A percentile compares a stretch with the other conserved stretches of the same genome.
These are phyloP conservation scores for Coniferiporia weirii DNA, from an alignment of 1,284 basidiomycete species.

Conservation along the genomic window DNA sequence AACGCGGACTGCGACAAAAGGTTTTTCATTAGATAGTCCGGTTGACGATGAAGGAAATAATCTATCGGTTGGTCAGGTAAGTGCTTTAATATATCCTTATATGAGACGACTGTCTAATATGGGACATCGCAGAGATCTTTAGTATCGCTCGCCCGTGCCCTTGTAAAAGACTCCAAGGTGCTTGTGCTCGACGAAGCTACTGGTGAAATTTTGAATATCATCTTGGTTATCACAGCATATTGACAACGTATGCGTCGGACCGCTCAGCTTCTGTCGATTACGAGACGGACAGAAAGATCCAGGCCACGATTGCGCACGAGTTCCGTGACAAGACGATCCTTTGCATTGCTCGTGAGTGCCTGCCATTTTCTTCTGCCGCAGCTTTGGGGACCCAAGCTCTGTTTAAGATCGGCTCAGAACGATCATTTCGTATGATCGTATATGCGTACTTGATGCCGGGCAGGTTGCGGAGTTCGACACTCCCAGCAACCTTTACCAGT, in stretches of 20 bases:
- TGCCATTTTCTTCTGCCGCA: constrained; percentile 2
- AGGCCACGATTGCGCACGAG: constrained; percentile 80
- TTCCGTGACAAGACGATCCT: constrained; percentile 77
- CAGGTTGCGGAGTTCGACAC: constrained; percentile 67
- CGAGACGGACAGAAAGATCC: constrained; percentile 81
- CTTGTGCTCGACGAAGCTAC: constrained; percentile 79
- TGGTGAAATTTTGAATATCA: constrained; percentile 27
- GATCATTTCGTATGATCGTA: constrained; percentile 69
- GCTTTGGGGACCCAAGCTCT: neutral
- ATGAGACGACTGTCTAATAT: neutral
- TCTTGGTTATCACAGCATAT: constrained; percentile 10
- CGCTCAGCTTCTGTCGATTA: constrained; percentile 69
- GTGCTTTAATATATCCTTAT: constrained; percentile 17
- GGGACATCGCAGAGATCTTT: constrained; percentile 53
- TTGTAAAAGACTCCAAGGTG: constrained; percentile 74
- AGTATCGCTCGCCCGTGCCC: constrained; percentile 75
- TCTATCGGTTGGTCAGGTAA: constrained; percentile 64
- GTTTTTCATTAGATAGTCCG: constrained; percentile 74
- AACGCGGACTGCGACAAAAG: constrained; percentile 40
- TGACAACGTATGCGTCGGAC: constrained; percentile 17
- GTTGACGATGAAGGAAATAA: constrained; percentile 87
- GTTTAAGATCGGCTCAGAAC: constrained; percentile 63
- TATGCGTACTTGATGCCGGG: constrained; percentile 73
- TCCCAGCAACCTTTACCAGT: constrained; percentile 58
- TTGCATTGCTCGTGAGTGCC: constrained; percentile 66